Evolutionary conservation across 2,329 filamentous ascomycete species (phyloP).

Genomic region (Stachybotrys elegans): DNA sequence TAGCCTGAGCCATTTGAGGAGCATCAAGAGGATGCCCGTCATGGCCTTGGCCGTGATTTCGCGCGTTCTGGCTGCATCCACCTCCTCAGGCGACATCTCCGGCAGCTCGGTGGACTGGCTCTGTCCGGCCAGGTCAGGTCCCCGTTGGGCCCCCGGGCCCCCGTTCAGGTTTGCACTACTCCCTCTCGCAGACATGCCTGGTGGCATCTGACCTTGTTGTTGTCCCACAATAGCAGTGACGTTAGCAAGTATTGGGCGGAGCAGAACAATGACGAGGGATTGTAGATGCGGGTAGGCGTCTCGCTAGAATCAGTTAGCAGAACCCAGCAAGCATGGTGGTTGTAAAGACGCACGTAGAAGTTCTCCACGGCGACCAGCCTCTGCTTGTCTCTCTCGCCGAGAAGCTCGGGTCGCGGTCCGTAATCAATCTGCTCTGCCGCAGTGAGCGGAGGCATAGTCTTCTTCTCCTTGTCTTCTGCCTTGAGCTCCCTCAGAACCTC

Average conservation of each 20-base stretch:
- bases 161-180: conserved; percentile 36
- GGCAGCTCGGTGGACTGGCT: conserved; percentile 29
- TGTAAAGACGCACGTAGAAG: conserved; percentile 73
- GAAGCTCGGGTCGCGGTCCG: conserved; percentile 41
- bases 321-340: too few species aligned
- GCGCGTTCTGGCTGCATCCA: conserved; percentile 74
- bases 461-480: conserved; percentile 27
- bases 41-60: conserved; percentile 91
- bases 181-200: conserved; percentile 32
- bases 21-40: conserved; percentile 79
- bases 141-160: conserved; percentile 25
- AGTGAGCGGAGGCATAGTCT: conserved; percentile 10
- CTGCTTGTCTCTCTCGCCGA: conserved; percentile 53
- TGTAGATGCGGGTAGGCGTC: conserved; percentile 80
- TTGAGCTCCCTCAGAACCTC: conserved; percentile 37
- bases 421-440: conserved; percentile 27
- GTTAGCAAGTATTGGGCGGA: conserved; percentile 83
- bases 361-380: conserved; percentile 70
- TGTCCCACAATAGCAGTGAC: conserved; percentile 78
- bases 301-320: conserved; percentile 41
- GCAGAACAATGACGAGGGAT: conserved; percentile 85
- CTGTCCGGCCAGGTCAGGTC: conserved; percentile 25
- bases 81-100: conserved; percentile 63
- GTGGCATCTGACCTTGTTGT: conserved; percentile 42
- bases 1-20: conserved; percentile 94